Evolutionary conservation across 495 filamentous ascomycete species (phyloP), one percentile per base, ranked within the genome.

Genomic region (Halenospora varia): DNA sequence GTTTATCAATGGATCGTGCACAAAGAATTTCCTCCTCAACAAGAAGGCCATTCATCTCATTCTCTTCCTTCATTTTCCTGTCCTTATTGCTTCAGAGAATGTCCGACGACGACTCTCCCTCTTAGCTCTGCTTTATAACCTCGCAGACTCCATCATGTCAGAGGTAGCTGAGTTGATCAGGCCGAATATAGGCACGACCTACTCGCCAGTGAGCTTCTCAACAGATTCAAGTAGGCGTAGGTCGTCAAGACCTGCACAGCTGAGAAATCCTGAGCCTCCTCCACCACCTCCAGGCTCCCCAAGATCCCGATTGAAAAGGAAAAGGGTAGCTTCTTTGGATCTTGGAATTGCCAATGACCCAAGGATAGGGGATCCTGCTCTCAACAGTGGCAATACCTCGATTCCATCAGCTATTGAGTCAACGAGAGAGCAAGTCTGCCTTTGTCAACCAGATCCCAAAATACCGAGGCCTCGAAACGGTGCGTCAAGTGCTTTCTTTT

Each of bases 381-480:
- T 62, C 74, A 29, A 68, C 60, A 60, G 75, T 71, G 49, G 71
- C 69, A 25, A 65, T 26, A 64, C 64, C 1, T 66, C 63, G 29
- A 64, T 63, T 18, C 58, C 70, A 8, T 51, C 57, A 25, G 58
- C 63, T 8, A 61, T 66, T 42, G 69, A 71, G 51, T 61, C 62
- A 41, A 62, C 66, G 17, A 63, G 70, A 48, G 75, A 77, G n/a
- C 61, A 76, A 25, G 75, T 96, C 56, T 98, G 94, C 76, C 82
- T 97, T 63, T 98, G 94, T 71, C 89, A 95, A 62, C 90, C 90
- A 22, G 89, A 90, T 62, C 90, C 91, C 3, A 96, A 97, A 71
- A 90, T 97, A 51, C 94, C 94, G 23, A 77, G 94, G 63, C 94
- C 94, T 53, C 84, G 94, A 66, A 98, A 98, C 77, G 91, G 94